These are phyloP conservation scores for Saccharomycopsis javanensis DNA, from an alignment of 805 yeast species.

Conservation along the genomic window DNA sequence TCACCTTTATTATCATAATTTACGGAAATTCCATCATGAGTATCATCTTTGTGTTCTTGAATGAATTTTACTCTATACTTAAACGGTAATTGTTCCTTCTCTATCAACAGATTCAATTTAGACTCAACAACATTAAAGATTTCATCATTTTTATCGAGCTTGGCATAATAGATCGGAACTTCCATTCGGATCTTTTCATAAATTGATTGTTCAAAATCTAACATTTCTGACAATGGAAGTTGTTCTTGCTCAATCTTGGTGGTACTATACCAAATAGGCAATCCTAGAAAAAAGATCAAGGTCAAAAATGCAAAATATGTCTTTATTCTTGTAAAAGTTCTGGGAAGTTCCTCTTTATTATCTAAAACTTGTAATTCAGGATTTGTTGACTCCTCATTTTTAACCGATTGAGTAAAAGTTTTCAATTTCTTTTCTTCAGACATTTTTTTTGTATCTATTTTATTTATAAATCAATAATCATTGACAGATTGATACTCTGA, in stretches of 20 bases:
- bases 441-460: not conserved
- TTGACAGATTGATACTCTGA: not conserved
- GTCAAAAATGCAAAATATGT: slow-evolving; percentile 24
- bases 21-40: slow-evolving; percentile 19
- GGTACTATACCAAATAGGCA: slow-evolving; percentile 52
- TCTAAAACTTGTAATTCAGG: not conserved
- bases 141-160: slow-evolving; percentile 17
- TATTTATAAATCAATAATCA: not conserved
- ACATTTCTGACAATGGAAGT: slow-evolving; percentile 40
- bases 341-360: slow-evolving; percentile 3
- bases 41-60: slow-evolving; percentile 21
- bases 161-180: slow-evolving; percentile 37
- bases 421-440: not conserved
- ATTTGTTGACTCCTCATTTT: not conserved
- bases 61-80: slow-evolving; percentile 26
- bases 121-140: slow-evolving; percentile 18
- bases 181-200: slow-evolving; percentile 24
- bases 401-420: not conserved
- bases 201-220: slow-evolving; percentile 26
- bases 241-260: slow-evolving; percentile 56
- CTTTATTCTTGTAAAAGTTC: slow-evolving; percentile 14
- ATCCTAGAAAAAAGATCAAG: slow-evolving; percentile 33
- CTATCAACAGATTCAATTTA: slow-evolving; percentile 5
- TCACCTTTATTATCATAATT: not conserved
- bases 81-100: slow-evolving; percentile 18